Evolutionary conservation across 1,284 basidiomycete species (phyloP).

Genomic region (Pholiota adiposa): DNA sequence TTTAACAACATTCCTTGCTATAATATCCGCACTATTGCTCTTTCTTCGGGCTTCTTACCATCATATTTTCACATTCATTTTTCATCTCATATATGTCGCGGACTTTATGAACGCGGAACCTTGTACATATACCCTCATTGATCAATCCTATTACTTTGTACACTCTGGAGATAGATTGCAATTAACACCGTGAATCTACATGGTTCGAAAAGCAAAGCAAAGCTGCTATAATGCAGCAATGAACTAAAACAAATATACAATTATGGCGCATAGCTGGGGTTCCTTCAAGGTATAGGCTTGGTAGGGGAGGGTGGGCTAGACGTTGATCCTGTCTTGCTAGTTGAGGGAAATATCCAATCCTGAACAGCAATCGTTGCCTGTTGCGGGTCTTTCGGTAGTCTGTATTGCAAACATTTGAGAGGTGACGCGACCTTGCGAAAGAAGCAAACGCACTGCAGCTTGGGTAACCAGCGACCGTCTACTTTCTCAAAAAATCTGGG

Average conservation of each 20-base stretch:
- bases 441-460: slow-evolving; percentile 59
- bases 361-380: slow-evolving; percentile 57
- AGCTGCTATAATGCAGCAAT: slow-evolving; percentile 12
- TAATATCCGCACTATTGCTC: slow-evolving; percentile 17
- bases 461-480: slow-evolving; percentile 82
- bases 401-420: slow-evolving; percentile 32
- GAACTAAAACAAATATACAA: slow-evolving; percentile 4
- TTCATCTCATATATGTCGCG: slow-evolving; percentile 11
- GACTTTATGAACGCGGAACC: slow-evolving; percentile 15
- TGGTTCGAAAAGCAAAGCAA: slow-evolving; percentile 17
- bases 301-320: slow-evolving; percentile 6
- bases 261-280: neutral
- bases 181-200: slow-evolving; percentile 32
- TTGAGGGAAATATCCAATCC: slow-evolving; percentile 47
- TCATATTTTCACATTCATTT: slow-evolving; percentile 16
- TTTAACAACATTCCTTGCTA: slow-evolving; percentile 12
- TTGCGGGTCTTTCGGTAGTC: slow-evolving; percentile 70
- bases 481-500: slow-evolving; percentile 85
- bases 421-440: neutral
- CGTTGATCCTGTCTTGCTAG: slow-evolving; percentile 3
- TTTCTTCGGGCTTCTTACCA: slow-evolving; percentile 11
- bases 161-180: slow-evolving; percentile 32
- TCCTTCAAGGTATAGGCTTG: slow-evolving; percentile 7
- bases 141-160: slow-evolving; percentile 29
- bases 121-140: slow-evolving; percentile 33